Base-by-base conservation (phyloP, 352 stramenopile genomes). In the Globisporangium middletonii region DNA sequence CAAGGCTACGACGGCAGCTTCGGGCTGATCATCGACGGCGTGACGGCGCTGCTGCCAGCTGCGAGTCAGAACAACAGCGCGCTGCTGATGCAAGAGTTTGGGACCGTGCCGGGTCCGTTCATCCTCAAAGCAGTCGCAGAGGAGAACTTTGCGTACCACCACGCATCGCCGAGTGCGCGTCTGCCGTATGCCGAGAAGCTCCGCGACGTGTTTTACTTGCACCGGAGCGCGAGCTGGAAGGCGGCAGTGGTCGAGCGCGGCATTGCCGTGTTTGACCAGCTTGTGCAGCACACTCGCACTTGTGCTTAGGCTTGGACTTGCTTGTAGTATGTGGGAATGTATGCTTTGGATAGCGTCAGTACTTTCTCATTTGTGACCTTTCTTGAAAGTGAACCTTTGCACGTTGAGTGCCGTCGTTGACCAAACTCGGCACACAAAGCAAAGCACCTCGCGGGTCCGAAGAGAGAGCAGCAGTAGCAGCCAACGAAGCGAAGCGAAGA, bases 171-270 rank as follows among this genome's bases (percentile, higher is more conserved):
- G 7, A 68, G 62, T 13, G 69, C 62, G 12, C 76, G 76, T 11
- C 65, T 92, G 50, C 69, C 70, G 50, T 87, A 75, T 38, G 79
- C 79, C 1, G 65, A 90, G 57, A 69, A 75, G 47, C 72, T 90
- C 13, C 78, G 79, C 44, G 79, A 93, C 46, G 73, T 77, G 50
- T 93, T 91, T 73, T 93, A 93, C 57, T 51, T 93, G 38, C 77
- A 93, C 55, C 67, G 75, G 35, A 88, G 78, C 43, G 58, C 48
- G n/a, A 65, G 60, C 5, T 92, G 83, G 83, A 90, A 89, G 59
- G 55, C 45, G 15, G 64, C 74, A 12, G 71, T 92, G 27, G 55
- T 89, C 19, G 50, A 57, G 54, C 79, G 83, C 13, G 83, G 79
- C n/a, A 23, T 67, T 47, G 59, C 64, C 3, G 73, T 86, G 16